Evolutionary conservation across 2,329 filamentous ascomycete genomes (phyloP).

Genomic region (Xylaria arbuscula): DNA sequence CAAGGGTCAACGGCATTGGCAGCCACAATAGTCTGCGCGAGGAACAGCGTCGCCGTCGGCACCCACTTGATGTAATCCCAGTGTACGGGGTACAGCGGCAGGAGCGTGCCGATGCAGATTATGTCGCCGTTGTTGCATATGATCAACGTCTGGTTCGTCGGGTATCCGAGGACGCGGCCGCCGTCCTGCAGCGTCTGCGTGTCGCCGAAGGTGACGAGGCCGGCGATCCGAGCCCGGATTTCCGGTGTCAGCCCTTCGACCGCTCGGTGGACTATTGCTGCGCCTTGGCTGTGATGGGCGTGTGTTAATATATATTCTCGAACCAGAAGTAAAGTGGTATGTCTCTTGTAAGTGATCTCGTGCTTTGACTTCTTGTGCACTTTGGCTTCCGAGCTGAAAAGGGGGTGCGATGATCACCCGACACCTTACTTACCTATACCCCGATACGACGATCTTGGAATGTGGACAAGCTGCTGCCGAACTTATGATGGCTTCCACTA

Average conservation of each 20-base stretch:
- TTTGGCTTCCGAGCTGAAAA: background rate
- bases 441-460: constrained; percentile 46
- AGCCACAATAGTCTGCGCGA: constrained; percentile 41
- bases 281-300: constrained; percentile 48
- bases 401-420: background rate
- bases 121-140: constrained; percentile 56
- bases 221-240: constrained; percentile 49
- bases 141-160: constrained; percentile 52
- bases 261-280: constrained; percentile 54
- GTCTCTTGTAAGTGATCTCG: background rate
- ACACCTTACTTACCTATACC: constrained; percentile 45
- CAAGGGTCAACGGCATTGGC: constrained; percentile 40
- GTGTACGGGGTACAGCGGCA: constrained; percentile 50
- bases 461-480: constrained; percentile 43
- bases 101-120: constrained; percentile 53
- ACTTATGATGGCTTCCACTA: constrained; percentile 44
- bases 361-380: background rate
- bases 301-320: background rate
- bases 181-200: constrained; percentile 52
- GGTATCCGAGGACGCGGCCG: constrained; percentile 52
- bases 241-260: constrained; percentile 47
- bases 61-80: constrained; percentile 53
- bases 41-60: constrained; percentile 49
- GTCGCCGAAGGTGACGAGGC: constrained; percentile 54
- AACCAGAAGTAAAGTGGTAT: too few relatives aligned